These are phyloP conservation scores for Silene latifolia DNA, from an alignment of 148 eudicot genomes.

Conservation along the genomic window DNA sequence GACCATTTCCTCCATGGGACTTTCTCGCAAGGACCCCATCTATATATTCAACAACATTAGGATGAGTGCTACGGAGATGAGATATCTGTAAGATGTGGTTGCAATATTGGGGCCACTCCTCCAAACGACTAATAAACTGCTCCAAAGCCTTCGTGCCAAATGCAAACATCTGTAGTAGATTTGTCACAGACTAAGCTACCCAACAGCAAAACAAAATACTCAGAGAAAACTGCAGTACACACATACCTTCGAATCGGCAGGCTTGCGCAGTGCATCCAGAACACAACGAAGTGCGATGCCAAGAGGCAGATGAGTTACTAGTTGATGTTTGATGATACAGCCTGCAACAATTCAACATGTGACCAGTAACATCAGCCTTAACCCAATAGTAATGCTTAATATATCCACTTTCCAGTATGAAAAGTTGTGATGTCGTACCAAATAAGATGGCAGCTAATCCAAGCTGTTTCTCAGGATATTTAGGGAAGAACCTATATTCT, in stretches of 20 bases:
- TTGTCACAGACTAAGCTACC: conserved; percentile 4
- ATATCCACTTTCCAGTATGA: conserved; percentile 1
- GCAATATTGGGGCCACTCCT: conserved; percentile 97
- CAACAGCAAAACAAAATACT: neutral
- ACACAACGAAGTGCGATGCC: conserved; percentile 92
- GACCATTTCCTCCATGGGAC: conserved; percentile 58
- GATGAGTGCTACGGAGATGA: conserved; percentile 74
- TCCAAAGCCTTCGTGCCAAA: conserved; percentile 89
- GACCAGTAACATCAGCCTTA: conserved; percentile 11
- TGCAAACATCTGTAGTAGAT: conserved; percentile 67
- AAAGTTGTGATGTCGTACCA: conserved; percentile 44
- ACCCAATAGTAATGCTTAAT: neutral
- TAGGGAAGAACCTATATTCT: conserved; percentile 86
- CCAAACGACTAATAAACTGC: conserved; percentile 77
- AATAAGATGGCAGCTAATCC: conserved; percentile 76
- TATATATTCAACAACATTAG: conserved; percentile 72
- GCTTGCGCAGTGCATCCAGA: conserved; percentile 81
- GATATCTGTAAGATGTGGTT: conserved; percentile 92
- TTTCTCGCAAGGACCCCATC: conserved; percentile 69
- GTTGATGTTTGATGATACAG: conserved; percentile 80
- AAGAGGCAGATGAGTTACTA: conserved; percentile 86
- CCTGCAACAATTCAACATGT: conserved; percentile 43
- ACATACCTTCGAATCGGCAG: conserved; percentile 80
- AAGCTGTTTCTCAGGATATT: conserved; percentile 92
- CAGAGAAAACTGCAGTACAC: neutral